Evolutionary conservation across 371 early-diverging fungal species (phyloP), one percentile per base, ranked within the genome.

Genomic region (Mortierella sp.): DNA sequence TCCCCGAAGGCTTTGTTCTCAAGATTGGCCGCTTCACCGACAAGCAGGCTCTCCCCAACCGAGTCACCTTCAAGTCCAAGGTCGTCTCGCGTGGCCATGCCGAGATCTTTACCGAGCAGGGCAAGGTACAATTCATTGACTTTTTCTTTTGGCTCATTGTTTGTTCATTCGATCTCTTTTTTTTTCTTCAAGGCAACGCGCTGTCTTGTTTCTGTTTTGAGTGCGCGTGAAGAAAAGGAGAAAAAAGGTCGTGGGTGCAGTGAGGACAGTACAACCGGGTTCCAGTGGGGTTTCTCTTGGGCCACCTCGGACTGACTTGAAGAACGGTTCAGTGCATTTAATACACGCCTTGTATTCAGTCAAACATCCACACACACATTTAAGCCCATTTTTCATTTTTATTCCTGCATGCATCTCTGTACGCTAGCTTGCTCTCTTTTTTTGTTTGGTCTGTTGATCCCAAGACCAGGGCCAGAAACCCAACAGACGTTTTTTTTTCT

Each of bases 71-170:
- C 90, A 95, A 96, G 86, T 95, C 95, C 85, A 98, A 98, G 79
- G 99, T 98, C 26, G 98, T 98, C 44, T 94, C 94, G 54, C 91
- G 99, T 74, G 93, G 94, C 37, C 99, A 98, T 82, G 98, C 98
- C 40, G 98, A 98, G 88, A 91, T 98, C 31, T 98, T 96, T 96
- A 88, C 95, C 31, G 94, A 94, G 78, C 87, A 90, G 75, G 96
- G 95, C 31, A 93, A 96, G 94, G 96, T 95, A n/a, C 37, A 5
- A 40, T 59, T 46, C 40, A 73, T 24, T 78, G 43, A 40, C 43
- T 74, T 54, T 11, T 69, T 71, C 70, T 50, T 50, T 55, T 50
- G 2, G 16, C 50, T 50, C 50, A 50, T 14, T 9, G 16, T 14
- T 9, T 16, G 16, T 14, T 50, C 50, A 50, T 50, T 70, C 19